Conservation (phyloP, 192 early-diverging fungal species). For the Rhizoclosmatium globosum region DNA sequence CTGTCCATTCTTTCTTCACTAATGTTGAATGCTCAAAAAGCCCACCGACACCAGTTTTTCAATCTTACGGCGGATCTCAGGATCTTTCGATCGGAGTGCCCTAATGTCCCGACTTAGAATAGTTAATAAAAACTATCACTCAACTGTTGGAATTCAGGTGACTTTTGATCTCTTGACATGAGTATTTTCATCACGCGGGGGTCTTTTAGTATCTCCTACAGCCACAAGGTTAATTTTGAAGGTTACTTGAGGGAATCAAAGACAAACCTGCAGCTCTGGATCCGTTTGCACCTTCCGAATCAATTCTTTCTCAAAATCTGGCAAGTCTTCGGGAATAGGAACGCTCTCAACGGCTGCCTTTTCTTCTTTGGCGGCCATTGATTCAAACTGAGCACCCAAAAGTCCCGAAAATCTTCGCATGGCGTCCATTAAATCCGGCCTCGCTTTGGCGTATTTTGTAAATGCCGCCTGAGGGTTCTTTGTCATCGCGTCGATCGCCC, state of each 20-base stretch:
- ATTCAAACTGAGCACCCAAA: conserved; percentile 44
- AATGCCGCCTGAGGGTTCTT: conserved; percentile 46
- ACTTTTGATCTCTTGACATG: not conserved
- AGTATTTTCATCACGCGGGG: not conserved
- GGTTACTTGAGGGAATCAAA: not conserved
- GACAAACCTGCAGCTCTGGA: conserved; percentile 28
- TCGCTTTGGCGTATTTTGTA: conserved; percentile 36
- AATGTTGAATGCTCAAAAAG: conserved; percentile 29
- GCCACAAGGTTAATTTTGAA: not conserved
- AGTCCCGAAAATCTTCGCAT: conserved; percentile 52
- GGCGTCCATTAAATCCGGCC: conserved; percentile 47
- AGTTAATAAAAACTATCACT: too few species aligned
- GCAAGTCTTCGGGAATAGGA: conserved; percentile 33
- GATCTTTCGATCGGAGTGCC: not conserved
- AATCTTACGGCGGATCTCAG: conserved; percentile 32
- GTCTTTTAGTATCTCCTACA: conserved; percentile 12
- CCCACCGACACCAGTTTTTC: conserved; percentile 39
- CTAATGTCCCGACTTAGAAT: not conserved
- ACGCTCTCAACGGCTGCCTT: not conserved
- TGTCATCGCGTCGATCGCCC: conserved; percentile 39
- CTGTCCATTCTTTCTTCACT: too few species aligned
- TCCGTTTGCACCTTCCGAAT: conserved; percentile 43
- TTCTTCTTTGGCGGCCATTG: conserved; percentile 28
- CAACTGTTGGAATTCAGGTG: not conserved
- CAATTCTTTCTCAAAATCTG: conserved; percentile 43